Conservation (phyloP, 2,329 filamentous ascomycete species). For the Fusarium napiforme region DNA sequence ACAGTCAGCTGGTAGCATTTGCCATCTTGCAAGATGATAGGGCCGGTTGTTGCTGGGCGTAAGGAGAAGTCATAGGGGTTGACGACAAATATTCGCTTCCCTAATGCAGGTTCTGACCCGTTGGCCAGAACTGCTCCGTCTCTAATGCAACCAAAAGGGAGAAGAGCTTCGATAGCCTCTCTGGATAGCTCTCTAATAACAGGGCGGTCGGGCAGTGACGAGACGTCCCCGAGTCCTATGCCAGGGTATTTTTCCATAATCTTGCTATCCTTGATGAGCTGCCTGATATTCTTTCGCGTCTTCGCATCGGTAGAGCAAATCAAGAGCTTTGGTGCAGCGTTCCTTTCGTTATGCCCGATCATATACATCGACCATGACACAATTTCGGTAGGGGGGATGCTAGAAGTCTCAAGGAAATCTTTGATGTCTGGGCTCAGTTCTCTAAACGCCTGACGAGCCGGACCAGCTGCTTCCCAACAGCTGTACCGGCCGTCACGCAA, state of each 20-base stretch:
- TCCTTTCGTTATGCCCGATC: not conserved
- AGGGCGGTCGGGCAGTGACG: not conserved
- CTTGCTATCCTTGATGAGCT: not conserved
- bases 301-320: not conserved
- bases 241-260: not conserved
- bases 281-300: not conserved
- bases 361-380: not conserved
- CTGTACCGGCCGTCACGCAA: not conserved
- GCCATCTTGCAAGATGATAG: fast-evolving
- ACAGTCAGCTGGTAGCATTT: not conserved
- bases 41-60: not conserved
- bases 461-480: not conserved
- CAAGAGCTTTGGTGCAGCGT: not conserved
- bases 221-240: not conserved
- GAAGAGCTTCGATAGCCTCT: not conserved
- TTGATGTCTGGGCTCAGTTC: not conserved
- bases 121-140: fast-evolving
- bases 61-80: fast-evolving
- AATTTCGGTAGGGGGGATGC: fast-evolving
- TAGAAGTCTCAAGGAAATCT: not conserved
- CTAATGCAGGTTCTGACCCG: fast-evolving
- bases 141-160: fast-evolving
- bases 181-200: not conserved
- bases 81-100: not conserved
- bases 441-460: not conserved